These are phyloP conservation scores for Candida sonorensis DNA, from an alignment of 805 yeast species.

Conservation along the genomic window DNA sequence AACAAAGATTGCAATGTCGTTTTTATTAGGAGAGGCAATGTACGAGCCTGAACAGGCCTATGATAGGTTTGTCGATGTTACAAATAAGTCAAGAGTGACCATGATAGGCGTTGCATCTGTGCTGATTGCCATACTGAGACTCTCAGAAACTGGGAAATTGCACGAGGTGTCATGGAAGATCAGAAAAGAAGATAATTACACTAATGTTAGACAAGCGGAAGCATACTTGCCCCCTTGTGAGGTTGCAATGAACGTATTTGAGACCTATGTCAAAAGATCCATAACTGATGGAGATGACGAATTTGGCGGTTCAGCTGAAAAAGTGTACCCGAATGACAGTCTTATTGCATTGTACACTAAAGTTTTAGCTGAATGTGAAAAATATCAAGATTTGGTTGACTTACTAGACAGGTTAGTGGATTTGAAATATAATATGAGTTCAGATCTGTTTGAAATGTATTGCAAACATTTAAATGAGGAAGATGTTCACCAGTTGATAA, in stretches of 20 bases:
- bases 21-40: constrained; percentile 28
- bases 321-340: constrained; percentile 37
- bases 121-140: constrained; percentile 38
- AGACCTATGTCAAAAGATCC: constrained; percentile 32
- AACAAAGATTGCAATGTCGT: constrained; percentile 17
- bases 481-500: constrained; percentile 17
- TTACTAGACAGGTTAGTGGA: constrained; percentile 47
- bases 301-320: too few species aligned
- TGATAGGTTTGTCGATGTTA: constrained; percentile 18
- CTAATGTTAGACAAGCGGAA: neutral
- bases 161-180: constrained; percentile 36
- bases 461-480: constrained; percentile 10
- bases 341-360: constrained; percentile 49
- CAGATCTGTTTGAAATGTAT: constrained; percentile 15
- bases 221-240: constrained; percentile 43
- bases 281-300: constrained; percentile 23
- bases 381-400: constrained; percentile 48
- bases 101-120: constrained; percentile 35
- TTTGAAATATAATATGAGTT: constrained; percentile 24
- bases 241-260: constrained; percentile 52
- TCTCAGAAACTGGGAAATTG: constrained; percentile 12
- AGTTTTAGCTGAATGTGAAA: constrained; percentile 40
- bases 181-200: constrained; percentile 30
- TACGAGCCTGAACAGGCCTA: constrained; percentile 26
- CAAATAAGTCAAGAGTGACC: constrained; percentile 12